Evolutionary conservation across 176 grass and related monocot genomes (phyloP).

Genomic region (Guadua angustifolia): DNA sequence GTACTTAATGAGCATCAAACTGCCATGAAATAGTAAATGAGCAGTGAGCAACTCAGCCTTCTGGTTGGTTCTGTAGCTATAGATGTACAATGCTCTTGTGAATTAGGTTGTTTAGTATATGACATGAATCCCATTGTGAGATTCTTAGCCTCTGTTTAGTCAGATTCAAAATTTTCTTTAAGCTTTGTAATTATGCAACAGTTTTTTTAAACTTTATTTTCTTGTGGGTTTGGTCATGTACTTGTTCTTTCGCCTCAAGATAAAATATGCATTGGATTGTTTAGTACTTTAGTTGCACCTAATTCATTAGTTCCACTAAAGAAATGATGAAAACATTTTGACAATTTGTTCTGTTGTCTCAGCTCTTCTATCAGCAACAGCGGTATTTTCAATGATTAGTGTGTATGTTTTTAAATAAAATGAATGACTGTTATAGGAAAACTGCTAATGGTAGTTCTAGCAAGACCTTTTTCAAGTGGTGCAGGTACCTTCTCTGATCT

Average conservation of each 20-base stretch:
- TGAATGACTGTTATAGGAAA: too few species aligned
- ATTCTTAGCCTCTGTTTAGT: constrained; percentile 5
- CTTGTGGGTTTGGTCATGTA: constrained; percentile 11
- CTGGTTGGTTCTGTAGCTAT: not conserved
- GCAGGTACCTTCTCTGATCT: too few species aligned
- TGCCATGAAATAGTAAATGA: too few species aligned
- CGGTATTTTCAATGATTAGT: too few species aligned
- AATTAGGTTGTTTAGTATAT: constrained; percentile 24
- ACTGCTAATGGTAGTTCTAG: too few species aligned
- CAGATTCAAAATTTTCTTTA: too few species aligned
- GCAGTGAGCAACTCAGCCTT: constrained; percentile 11
- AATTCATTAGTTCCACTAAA: constrained; percentile 17
- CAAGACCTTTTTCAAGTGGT: too few species aligned
- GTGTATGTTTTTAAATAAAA: too few species aligned
- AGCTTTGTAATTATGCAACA: not conserved
- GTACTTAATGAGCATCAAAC: too few species aligned
- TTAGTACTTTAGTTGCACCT: not conserved
- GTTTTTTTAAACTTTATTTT: constrained; percentile 29
- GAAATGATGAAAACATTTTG: constrained; percentile 1
- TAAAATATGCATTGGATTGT: not conserved
- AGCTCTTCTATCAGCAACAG: too few species aligned
- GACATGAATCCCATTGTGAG: not conserved
- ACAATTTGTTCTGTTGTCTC: constrained; percentile 16
- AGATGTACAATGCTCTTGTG: constrained; percentile 8
- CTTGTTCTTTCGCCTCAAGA: constrained; percentile 24